Base-by-base conservation (phyloP, 192 early-diverging fungal genomes). In the Backusella morwellensis region DNA sequence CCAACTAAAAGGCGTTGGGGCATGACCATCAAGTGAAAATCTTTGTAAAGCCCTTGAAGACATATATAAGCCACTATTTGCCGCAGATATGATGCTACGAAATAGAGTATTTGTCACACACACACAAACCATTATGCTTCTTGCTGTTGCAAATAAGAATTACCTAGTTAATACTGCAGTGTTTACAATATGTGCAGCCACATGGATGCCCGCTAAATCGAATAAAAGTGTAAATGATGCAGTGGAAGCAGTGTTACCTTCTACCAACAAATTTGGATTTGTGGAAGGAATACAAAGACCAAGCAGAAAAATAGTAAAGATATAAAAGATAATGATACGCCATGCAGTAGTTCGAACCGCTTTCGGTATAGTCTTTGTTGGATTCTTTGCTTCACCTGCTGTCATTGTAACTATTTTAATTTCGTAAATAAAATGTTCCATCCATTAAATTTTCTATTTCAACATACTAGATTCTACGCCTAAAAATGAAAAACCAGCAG, bases 371-470 rank as follows among this genome's bases (percentile, higher is more conserved):
- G 56, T 88, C 71, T 92, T 91, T 19, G 85, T 83, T n/a, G 96
- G 96, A 84, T 97, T 97, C 29, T 89, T 88, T 41, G 92, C 90
- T 84, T 97, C 96, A 78, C 95, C 96, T 35, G 94, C 94, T 12
- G 96, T 92, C 73, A 97, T 89, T 56, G 94, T 95, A 44, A 97
- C 89, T 78, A 42, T 44, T 59, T 17, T 36, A 23, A 42, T 15
- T 7, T 29, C 14, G n/a, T 56, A 56, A 56, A 23, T 56, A 2
- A 56, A 56, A 23, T 56, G 7, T 23, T 8, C n/a, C 21, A 56
- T 23, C 23, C 8, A 23, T 56, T 56, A 8, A 11, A 21, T 6
- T 6, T 23, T 8, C 54, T 44, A n/a, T 38, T 12, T 21, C 1
- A 74, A 56, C 63, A 54, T 78, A 78, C 77, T 66, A 68, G 96